These are phyloP conservation scores for Fusarium virguliforme DNA, from an alignment of 2,329 filamentous ascomycete species.

Conservation along the genomic window DNA sequence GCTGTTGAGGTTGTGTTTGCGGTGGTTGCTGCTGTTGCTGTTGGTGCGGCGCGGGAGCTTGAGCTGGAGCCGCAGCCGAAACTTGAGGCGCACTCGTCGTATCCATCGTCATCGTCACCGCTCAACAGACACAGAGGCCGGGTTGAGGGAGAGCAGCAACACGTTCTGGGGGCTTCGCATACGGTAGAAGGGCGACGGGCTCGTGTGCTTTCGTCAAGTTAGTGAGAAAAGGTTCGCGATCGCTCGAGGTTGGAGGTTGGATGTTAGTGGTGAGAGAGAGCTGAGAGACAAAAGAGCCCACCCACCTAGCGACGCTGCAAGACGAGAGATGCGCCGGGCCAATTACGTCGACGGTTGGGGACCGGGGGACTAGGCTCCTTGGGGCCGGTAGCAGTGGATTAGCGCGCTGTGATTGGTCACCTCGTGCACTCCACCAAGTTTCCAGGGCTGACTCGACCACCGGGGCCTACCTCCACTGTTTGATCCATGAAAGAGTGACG, in stretches of 20 bases:
- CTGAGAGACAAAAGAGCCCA: conserved; percentile 30
- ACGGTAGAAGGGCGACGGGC: conserved; percentile 33
- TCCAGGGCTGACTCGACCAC: conserved; percentile 21
- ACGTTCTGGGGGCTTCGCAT: conserved; percentile 37
- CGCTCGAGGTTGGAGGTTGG: conserved; percentile 39
- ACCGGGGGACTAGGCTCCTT: conserved; percentile 36
- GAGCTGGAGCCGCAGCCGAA: conserved; percentile 38
- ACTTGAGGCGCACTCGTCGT: conserved; percentile 46
- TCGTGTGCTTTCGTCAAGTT: conserved; percentile 30
- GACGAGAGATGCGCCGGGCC: conserved; percentile 36
- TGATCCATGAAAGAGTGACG: conserved; percentile 16
- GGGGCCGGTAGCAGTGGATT: conserved; percentile 30
- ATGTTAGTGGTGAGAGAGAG: conserved; percentile 48
- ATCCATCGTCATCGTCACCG: conserved; percentile 48
- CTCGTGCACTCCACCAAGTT: conserved; percentile 13
- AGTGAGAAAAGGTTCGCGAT: conserved; percentile 36
- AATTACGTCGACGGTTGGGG: conserved; percentile 34
- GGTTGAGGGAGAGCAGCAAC: conserved; percentile 31
- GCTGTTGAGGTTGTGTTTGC: conserved; percentile 36
- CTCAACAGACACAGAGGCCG: conserved; percentile 30
- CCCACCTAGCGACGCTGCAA: conserved; percentile 14
- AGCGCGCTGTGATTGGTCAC: conserved; percentile 38
- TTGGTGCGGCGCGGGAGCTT: conserved; percentile 21
- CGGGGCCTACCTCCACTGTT: neutral
- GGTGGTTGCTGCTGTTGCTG: conserved; percentile 40